Conservation (phyloP, 352 stramenopile species). For the Globisporangium camurandrum region DNA sequence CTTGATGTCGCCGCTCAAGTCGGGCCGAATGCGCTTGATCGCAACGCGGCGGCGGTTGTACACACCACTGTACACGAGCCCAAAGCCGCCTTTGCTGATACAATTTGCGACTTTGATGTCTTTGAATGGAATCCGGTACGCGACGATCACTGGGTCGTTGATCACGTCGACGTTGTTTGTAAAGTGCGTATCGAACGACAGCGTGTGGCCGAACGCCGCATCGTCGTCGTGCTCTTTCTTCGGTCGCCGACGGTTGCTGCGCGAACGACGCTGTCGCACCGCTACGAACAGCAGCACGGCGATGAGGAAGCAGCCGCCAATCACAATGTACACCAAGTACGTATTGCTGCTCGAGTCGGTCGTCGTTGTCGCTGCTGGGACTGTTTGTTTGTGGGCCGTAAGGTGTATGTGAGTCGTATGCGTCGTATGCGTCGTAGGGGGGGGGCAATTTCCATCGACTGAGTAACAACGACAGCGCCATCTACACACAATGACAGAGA, state of each 20-base stretch:
- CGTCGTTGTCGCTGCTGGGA: constrained; percentile 10
- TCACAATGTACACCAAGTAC: constrained; percentile 34
- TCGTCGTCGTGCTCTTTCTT: constrained; percentile 24
- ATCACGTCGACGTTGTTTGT: constrained; percentile 43
- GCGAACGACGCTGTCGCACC: constrained; percentile 26
- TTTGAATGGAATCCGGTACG: constrained; percentile 53
- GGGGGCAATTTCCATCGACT: too few relatives aligned
- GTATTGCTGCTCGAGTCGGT: constrained; percentile 26
- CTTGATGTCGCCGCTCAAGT: constrained; percentile 39
- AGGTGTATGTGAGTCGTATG: too few relatives aligned
- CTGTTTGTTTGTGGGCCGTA: background rate
- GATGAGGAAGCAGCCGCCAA: constrained; percentile 31
- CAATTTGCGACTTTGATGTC: constrained; percentile 48
- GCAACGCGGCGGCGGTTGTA: constrained; percentile 54
- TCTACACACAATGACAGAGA: too few relatives aligned
- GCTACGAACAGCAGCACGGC: constrained; percentile 43
- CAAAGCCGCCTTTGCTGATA: constrained; percentile 58
- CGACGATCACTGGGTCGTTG: constrained; percentile 56
- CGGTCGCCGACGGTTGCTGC: constrained; percentile 27
- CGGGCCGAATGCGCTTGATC: constrained; percentile 57
- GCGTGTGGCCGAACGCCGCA: constrained; percentile 40
- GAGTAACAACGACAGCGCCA: too few relatives aligned
- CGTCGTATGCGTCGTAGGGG: too few relatives aligned
- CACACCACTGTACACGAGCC: constrained; percentile 50
- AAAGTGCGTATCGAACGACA: constrained; percentile 52